Percentiles rank a stretch among this genome's conserved stretches.
Conservation (phyloP, 2,329 filamentous ascomycete species). For the Exophiala viscosa region DNA sequence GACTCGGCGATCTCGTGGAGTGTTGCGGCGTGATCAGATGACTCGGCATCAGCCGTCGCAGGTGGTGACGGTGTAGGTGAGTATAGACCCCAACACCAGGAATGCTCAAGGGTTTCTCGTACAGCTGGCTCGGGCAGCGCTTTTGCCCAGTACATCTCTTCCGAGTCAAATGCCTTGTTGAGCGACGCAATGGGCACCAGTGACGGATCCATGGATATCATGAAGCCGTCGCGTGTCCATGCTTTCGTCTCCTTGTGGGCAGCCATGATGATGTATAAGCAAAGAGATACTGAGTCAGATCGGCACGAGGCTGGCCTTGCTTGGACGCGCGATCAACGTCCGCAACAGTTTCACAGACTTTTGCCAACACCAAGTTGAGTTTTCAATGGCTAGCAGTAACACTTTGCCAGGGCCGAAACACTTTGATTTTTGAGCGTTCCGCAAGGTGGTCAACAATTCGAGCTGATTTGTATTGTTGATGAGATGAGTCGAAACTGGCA, state of each 20-base stretch:
- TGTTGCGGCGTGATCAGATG: slow-evolving; percentile 19
- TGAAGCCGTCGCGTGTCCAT: slow-evolving; percentile 45
- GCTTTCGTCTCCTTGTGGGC: background rate
- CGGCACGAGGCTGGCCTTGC: no score
- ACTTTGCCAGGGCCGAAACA: no score
- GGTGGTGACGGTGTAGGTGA: slow-evolving; percentile 13
- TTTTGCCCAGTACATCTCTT: slow-evolving; percentile 60
- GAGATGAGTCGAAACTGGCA: no score
- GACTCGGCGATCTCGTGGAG: slow-evolving; percentile 13
- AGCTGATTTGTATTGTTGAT: no score
- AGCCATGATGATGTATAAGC: background rate
- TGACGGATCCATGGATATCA: slow-evolving; percentile 59
- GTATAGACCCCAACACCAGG: slow-evolving; percentile 60
- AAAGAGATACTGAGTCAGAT: no score
- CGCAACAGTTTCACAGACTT: no score
- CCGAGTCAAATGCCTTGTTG: slow-evolving; percentile 54
- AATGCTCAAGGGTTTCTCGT: slow-evolving; percentile 54
- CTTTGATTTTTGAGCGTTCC: no score
- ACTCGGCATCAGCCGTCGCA: background rate
- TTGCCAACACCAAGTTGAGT: no score
- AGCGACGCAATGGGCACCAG: slow-evolving; percentile 55
- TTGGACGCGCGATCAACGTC: no score
- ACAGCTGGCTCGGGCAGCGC: slow-evolving; percentile 49
- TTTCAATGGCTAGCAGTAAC: no score
- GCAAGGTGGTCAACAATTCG: no score